Evolutionary conservation across 305 asterid species (phyloP).

Genomic region (Fraxinus platypoda): DNA sequence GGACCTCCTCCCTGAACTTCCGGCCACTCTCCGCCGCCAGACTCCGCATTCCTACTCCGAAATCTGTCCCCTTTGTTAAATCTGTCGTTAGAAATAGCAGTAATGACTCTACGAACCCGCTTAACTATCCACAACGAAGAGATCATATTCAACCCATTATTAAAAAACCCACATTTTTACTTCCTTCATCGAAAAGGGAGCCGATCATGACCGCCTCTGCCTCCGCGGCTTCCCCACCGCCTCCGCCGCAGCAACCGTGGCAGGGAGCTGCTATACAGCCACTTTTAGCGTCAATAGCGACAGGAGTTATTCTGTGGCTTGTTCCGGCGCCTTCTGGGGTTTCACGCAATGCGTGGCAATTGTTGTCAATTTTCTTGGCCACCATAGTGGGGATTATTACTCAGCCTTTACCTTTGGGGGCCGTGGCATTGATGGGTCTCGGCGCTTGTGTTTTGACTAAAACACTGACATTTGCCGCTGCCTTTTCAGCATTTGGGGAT

Average conservation of each 20-base stretch:
- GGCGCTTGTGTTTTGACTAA: conserved; percentile 85
- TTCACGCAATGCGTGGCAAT: conserved; percentile 75
- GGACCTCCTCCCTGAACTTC: conserved; percentile 53
- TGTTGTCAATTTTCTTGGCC: conserved; percentile 79
- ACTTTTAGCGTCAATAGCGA: conserved; percentile 64
- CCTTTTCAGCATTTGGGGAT: conserved; percentile 93
- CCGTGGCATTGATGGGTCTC: conserved; percentile 85
- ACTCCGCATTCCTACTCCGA: conserved; percentile 21
- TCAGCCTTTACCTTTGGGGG: conserved; percentile 92
- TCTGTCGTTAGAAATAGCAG: conserved; percentile 15
- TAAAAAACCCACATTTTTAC: conserved; percentile 15
- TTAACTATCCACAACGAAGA: background rate
- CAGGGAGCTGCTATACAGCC: conserved; percentile 93
- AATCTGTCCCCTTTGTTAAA: conserved; percentile 25
- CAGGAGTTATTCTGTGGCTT: conserved; percentile 76
- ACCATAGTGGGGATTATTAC: conserved; percentile 90
- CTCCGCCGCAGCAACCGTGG: conserved; percentile 52
- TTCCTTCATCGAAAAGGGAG: conserved; percentile 16
- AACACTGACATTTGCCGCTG: conserved; percentile 84
- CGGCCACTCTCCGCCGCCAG: conserved; percentile 37
- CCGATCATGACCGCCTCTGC: conserved; percentile 31
- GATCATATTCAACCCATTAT: conserved; percentile 11
- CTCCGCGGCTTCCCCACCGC: conserved; percentile 26
- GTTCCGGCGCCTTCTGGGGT: conserved; percentile 79
- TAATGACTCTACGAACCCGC: conserved; percentile 12